phyloP scores from a whole-genome alignment of 2,329 filamentous ascomycete genomes.

The Neonectria magnoliae region DNA sequence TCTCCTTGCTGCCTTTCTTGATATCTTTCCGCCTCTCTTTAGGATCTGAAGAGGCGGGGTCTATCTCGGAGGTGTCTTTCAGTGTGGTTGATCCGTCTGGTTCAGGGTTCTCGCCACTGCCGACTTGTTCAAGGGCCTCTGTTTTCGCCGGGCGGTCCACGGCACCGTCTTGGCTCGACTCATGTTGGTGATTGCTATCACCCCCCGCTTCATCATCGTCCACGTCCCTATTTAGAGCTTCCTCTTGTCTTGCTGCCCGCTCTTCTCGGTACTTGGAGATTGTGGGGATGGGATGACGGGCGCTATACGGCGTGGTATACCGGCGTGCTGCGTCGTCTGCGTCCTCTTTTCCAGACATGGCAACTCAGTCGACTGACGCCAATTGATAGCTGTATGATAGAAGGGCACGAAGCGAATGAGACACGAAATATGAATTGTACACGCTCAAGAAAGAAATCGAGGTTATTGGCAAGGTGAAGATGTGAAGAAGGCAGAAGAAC shows the following conservation, averaged over 20 bases:
- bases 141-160: conserved; percentile 8
- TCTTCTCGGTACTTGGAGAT: conserved; percentile 60
- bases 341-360: conserved; percentile 51
- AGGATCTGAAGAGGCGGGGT: conserved; percentile 51
- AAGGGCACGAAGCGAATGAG: conserved; percentile 3
- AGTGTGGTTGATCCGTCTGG: conserved; percentile 30
- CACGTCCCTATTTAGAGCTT: conserved; percentile 48
- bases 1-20: conserved; percentile 56
- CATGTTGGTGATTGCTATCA: conserved; percentile 20
- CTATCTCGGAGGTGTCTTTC: conserved; percentile 51
- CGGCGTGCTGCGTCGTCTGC: conserved; percentile 49
- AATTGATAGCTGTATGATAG: conserved; percentile 8
- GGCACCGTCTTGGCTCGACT: neutral
- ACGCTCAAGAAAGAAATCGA: neutral
- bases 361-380: conserved; percentile 19
- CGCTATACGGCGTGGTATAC: conserved; percentile 54
- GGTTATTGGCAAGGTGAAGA: neutral
- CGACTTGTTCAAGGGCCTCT: conserved; percentile 24
- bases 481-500: neutral
- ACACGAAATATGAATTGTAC: neutral
- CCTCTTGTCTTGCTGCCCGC: conserved; percentile 54
- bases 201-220: conserved; percentile 28
- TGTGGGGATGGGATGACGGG: conserved; percentile 58
- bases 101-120: conserved; percentile 24
- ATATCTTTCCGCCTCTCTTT: conserved; percentile 60